Conservation (phyloP, 2,329 filamentous ascomycete genomes). For the Coleophoma cylindrospora region DNA sequence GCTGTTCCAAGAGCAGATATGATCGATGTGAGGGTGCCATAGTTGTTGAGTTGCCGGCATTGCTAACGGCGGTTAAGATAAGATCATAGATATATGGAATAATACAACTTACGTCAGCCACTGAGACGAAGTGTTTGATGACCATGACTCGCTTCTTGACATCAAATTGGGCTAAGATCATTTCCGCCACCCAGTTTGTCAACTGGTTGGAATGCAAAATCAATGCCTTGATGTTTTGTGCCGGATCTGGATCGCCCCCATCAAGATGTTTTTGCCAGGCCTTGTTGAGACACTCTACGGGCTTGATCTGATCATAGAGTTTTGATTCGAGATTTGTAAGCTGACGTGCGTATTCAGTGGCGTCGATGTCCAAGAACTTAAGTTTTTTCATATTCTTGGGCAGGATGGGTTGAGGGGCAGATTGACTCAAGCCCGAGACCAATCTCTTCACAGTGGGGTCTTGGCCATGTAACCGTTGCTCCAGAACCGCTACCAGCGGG, state of each 20-base stretch:
- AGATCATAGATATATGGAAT: slow-evolving; percentile 6
- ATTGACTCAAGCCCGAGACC: slow-evolving; percentile 77
- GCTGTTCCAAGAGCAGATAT: slow-evolving; percentile 93
- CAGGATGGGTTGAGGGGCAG: slow-evolving; percentile 82
- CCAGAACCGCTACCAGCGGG: slow-evolving; percentile 78
- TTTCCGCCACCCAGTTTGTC: slow-evolving; percentile 99
- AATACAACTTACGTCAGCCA: slow-evolving; percentile 73
- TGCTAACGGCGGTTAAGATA: slow-evolving; percentile 51
- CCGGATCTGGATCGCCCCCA: slow-evolving; percentile 77
- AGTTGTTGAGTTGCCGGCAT: slow-evolving; percentile 92
- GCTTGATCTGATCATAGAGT: slow-evolving; percentile 92
- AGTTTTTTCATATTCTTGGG: slow-evolving; percentile 99
- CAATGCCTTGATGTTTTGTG: slow-evolving; percentile 89
- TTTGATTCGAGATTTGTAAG: slow-evolving; percentile 95
- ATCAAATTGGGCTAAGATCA: slow-evolving; percentile 93
- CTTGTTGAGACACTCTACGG: slow-evolving; percentile 95
- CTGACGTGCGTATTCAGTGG: slow-evolving; percentile 94
- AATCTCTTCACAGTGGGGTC: slow-evolving; percentile 82
- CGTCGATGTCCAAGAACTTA: slow-evolving; percentile 96
- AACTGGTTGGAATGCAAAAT: slow-evolving; percentile 98
- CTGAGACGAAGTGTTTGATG: slow-evolving; percentile 95
- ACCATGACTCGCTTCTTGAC: slow-evolving; percentile 95
- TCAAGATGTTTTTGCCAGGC: slow-evolving; percentile 96
- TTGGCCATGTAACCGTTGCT: slow-evolving; percentile 83
- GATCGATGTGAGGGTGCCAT: slow-evolving; percentile 94